Evolutionary conservation across 257 asterid species (phyloP), one percentile per base, ranked within the genome.

Genomic region (Nicotiana knightiana): DNA sequence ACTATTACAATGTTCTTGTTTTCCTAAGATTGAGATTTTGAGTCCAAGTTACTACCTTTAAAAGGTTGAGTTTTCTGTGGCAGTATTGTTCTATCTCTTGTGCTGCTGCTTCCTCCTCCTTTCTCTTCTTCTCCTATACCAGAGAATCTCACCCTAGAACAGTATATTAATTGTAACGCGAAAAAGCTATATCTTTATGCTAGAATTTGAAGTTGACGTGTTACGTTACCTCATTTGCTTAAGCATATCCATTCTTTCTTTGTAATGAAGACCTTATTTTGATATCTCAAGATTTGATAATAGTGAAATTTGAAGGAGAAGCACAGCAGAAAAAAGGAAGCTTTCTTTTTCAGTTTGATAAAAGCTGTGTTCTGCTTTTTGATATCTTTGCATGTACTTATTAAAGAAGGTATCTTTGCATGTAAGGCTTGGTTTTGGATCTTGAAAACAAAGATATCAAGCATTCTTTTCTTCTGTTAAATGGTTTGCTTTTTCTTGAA

Each of bases 191-290:
- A 46, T 28, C 7, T 63, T 10, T 26, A 80, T 28, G 70, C 59
- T 46, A 63, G 75, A 80, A 63, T 13, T 80, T 65, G 77, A 63
- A 46, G 73, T 55, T 15, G n/a, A 3, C 15, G 54, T 9, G 18
- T 2, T 17, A 33, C 12, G 6, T 81, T 88, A 93, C 98, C 97
- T 91, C 83, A 92, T 88, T 82, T 91, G 96, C 89, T 79, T 91
- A 62, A 89, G 64, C 85, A 87, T 88, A 84, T 81, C 78, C 85
- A 17, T 92, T 97, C 93, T 92, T 92, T 62, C 17, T 79, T 70
- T 67, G 57, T 77, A 80, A 43, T 26, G 61, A 80, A 48, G 12
- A 43, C 71, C 86, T 77, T 77, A 76, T 80, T 75, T 43, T 71
- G 75, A 65, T 71, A 37, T 61, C 83, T 67, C 55, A 81, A 26